Evolutionary conservation across 176 grass and related monocot species (phyloP).

Genomic region (Zea luxurians): DNA sequence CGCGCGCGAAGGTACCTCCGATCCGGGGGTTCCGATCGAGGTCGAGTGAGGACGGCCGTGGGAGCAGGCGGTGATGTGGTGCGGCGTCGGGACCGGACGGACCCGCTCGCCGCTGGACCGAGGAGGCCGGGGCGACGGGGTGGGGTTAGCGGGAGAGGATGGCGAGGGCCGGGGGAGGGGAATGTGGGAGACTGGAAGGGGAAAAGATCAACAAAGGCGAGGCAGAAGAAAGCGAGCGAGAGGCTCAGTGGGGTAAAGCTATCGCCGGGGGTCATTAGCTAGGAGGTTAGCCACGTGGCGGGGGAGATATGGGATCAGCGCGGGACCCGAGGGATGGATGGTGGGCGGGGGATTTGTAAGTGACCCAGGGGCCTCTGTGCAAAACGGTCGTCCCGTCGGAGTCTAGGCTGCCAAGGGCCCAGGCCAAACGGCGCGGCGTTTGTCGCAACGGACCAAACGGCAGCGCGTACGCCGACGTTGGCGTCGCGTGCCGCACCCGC

Average conservation of each 20-base stretch:
- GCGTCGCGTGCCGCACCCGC: too few relatives aligned
- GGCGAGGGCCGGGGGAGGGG: neutral
- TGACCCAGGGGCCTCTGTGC: neutral
- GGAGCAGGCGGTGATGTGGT: neutral
- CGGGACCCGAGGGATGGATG: neutral
- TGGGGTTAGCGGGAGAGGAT: neutral
- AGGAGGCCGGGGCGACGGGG: neutral
- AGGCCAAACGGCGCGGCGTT: too few relatives aligned
- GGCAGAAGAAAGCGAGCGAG: neutral
- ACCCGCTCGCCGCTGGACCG: neutral
- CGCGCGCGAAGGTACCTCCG: slow-evolving; percentile 20
- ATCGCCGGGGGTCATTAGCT: neutral
- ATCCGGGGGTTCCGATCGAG: slow-evolving; percentile 35
- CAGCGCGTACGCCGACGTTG: too few relatives aligned
- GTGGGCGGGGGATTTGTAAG: neutral
- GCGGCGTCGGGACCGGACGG: slow-evolving; percentile 11
- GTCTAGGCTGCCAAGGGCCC: too few relatives aligned
- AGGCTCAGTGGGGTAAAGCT: neutral
- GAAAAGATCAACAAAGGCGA: slow-evolving; percentile 35
- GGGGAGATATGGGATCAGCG: neutral
- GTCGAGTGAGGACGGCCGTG: neutral
- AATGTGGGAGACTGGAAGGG: neutral
- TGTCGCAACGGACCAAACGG: too few relatives aligned
- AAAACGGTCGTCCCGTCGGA: neutral
- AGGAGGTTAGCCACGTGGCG: neutral